Evolutionary conservation across 2,329 filamentous ascomycete species (phyloP).

Genomic region (Truncatella angustata): DNA sequence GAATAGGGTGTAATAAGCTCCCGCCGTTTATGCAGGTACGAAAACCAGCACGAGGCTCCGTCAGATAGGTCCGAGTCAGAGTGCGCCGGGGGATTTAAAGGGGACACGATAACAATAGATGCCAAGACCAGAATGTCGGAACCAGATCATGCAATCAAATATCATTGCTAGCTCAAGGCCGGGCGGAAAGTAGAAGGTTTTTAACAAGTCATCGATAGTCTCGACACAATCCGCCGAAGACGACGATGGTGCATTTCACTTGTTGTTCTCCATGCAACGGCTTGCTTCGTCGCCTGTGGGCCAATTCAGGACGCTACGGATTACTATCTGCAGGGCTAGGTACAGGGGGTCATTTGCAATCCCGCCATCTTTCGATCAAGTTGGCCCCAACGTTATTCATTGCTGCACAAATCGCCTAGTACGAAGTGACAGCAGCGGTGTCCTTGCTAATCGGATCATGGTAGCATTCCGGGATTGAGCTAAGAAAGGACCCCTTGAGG

Average conservation of each 20-base stretch:
- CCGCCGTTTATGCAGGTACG: background rate
- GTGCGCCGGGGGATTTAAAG: background rate
- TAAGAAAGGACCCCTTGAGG: background rate
- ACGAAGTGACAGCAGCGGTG: background rate
- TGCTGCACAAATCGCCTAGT: no score
- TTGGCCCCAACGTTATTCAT: no score
- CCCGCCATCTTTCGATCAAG: background rate
- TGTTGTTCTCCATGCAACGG: background rate
- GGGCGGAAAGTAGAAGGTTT: background rate
- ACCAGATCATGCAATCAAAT: background rate
- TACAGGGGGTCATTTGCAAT: background rate
- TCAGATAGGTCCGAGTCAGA: background rate
- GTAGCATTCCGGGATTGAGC: background rate
- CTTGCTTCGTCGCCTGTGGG: background rate
- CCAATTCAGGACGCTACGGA: background rate
- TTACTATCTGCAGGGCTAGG: slow-evolving; percentile 1
- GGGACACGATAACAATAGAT: background rate
- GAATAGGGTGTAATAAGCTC: background rate
- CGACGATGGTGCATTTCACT: background rate
- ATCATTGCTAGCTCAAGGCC: background rate
- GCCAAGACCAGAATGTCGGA: slow-evolving; percentile 2
- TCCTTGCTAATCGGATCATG: background rate
- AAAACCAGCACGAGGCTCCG: background rate
- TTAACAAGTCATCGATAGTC: background rate
- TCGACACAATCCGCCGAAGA: background rate